Evolutionary conservation across 176 grass and related monocot genomes (phyloP).

Genomic region (Oryza coarctata): DNA sequence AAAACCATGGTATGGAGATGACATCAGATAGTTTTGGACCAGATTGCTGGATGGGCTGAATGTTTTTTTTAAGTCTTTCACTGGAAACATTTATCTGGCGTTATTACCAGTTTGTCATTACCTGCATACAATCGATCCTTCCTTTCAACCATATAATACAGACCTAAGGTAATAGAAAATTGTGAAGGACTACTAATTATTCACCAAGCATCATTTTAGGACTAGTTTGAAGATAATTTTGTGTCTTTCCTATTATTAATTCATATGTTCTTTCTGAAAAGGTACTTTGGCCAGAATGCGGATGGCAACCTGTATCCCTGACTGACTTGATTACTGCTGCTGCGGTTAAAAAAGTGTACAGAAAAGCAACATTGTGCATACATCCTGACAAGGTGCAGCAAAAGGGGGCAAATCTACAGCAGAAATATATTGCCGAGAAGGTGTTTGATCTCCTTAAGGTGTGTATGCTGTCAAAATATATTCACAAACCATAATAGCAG

Average conservation of each 20-base stretch:
- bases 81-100: neutral
- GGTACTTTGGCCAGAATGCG: constrained; percentile 89
- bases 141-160: neutral
- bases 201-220: neutral
- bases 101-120: neutral
- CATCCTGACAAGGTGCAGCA: constrained; percentile 90
- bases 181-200: neutral
- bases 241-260: neutral
- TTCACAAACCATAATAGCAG: neutral
- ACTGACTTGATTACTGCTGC: constrained; percentile 74
- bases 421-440: constrained; percentile 82
- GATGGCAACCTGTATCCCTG: constrained; percentile 78
- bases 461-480: constrained; percentile 21
- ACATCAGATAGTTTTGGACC: neutral
- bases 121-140: neutral
- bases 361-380: constrained; percentile 80
- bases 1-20: neutral
- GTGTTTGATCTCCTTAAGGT: constrained; percentile 93
- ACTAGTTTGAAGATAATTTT: neutral
- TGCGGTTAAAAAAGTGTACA: constrained; percentile 70
- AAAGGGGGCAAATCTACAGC: constrained; percentile 72
- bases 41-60: neutral
- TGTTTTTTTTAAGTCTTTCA: neutral
- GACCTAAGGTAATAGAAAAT: neutral
- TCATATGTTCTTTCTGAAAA: constrained; percentile 30